These are phyloP conservation scores for Neocucurbitaria cava DNA, from an alignment of 2,329 filamentous ascomycete genomes.

Conservation along the genomic window DNA sequence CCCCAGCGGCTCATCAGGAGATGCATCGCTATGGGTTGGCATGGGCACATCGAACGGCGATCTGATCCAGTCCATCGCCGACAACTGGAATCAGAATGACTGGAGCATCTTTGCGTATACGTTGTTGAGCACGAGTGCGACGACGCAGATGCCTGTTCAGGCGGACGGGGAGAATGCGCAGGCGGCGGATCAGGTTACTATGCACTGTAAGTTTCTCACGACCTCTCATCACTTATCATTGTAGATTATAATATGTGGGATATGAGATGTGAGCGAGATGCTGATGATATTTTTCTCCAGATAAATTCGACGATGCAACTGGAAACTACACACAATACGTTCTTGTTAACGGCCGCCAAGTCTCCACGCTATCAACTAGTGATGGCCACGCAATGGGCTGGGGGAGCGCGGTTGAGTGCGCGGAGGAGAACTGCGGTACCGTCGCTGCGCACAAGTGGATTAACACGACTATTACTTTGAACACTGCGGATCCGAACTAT, in stretches of 20 bases:
- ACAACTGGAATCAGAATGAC: constrained; percentile 25
- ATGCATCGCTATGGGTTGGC: constrained; percentile 56
- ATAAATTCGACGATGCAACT: constrained; percentile 50
- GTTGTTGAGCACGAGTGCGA: constrained; percentile 41
- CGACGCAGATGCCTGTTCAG: constrained; percentile 46
- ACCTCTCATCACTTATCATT: too few relatives aligned
- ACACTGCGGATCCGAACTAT: constrained; percentile 49
- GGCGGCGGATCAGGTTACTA: constrained; percentile 47
- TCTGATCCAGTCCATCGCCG: constrained; percentile 56
- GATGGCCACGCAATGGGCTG: constrained; percentile 54
- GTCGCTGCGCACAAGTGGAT: constrained; percentile 52
- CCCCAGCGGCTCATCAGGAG: constrained; percentile 37
- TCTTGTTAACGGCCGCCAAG: constrained; percentile 44
- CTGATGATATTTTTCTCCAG: too few relatives aligned
- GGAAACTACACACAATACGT: constrained; percentile 53
- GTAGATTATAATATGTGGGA: background rate
- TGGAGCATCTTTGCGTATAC: constrained; percentile 55
- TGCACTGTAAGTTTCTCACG: constrained; percentile 50
- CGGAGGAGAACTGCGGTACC: constrained; percentile 50
- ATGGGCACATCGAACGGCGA: constrained; percentile 60
- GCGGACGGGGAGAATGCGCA: constrained; percentile 32
- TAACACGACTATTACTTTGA: constrained; percentile 49
- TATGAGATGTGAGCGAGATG: background rate
- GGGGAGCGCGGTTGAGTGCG: constrained; percentile 54
- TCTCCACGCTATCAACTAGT: constrained; percentile 56